These are phyloP conservation scores for Camellia oleifera DNA, from an alignment of 179 eudicot genomes.

Conservation along the genomic window DNA sequence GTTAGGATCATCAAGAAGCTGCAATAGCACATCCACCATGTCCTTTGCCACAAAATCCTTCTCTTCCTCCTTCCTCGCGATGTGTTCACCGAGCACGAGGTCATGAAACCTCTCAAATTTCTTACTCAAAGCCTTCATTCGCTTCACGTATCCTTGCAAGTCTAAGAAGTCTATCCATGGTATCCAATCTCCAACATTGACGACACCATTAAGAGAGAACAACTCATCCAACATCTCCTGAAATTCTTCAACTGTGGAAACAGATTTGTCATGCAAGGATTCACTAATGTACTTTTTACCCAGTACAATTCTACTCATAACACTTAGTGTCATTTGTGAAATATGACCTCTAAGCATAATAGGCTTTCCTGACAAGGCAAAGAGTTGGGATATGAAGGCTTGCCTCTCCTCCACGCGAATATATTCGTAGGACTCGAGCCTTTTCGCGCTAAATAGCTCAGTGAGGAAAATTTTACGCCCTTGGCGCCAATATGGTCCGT, in stretches of 20 bases:
- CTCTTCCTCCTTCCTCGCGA: conserved; percentile 24
- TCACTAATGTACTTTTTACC: conserved; percentile 29
- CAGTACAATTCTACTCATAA: conserved; percentile 32
- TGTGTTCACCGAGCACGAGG: conserved; percentile 25
- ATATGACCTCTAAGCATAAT: conserved; percentile 26
- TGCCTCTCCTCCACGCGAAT: conserved; percentile 47
- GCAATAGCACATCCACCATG: conserved; percentile 26
- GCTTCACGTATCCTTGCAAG: conserved; percentile 33
- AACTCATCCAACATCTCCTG: conserved; percentile 34
- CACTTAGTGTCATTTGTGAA: conserved; percentile 20
- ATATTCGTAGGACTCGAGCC: conserved; percentile 50
- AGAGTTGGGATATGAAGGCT: conserved; percentile 13
- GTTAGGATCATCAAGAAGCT: conserved; percentile 49
- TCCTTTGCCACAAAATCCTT: conserved; percentile 17
- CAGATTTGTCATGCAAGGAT: conserved; percentile 16
- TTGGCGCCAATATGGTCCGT: conserved; percentile 67
- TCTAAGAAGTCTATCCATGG: conserved; percentile 38
- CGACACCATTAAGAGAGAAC: conserved; percentile 39
- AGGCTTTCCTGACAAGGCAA: conserved; percentile 15
- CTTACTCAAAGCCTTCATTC: conserved; percentile 26
- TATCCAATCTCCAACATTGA: conserved; percentile 45
- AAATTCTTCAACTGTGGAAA: conserved; percentile 16
- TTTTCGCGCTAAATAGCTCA: conserved; percentile 50
- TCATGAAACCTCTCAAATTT: conserved; percentile 26
- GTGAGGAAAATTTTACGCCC: conserved; percentile 51